Percentiles rank a stretch among this genome's conserved stretches.
Evolutionary conservation across 2,329 filamentous ascomycete genomes (phyloP).

Genomic region (Neopestalotiopsis sp.): DNA sequence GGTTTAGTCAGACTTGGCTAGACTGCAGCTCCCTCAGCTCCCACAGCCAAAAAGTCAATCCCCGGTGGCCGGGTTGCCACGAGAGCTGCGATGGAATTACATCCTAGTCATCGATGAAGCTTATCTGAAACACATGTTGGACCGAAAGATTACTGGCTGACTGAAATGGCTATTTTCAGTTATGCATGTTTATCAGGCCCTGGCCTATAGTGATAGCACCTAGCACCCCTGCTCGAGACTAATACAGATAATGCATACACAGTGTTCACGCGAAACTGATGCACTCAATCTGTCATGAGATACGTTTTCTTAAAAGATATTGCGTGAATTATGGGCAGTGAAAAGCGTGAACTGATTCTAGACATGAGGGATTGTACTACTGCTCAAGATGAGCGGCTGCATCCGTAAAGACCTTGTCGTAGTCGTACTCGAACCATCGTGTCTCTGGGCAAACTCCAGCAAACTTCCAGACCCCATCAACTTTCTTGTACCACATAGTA

Average conservation of each 20-base stretch:
- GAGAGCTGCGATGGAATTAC: neutral
- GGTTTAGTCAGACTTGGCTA: neutral
- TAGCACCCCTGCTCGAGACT: too few relatives aligned
- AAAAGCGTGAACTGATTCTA: too few relatives aligned
- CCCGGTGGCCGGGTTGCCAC: neutral
- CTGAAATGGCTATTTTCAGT: neutral
- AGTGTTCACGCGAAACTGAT: too few relatives aligned
- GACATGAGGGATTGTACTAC: too few relatives aligned
- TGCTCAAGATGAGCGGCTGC: neutral
- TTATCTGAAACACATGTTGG: neutral
- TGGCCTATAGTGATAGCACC: too few relatives aligned
- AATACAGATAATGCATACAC: too few relatives aligned
- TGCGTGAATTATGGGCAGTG: too few relatives aligned
- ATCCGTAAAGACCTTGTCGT: slow-evolving; percentile 46
- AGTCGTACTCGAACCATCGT: slow-evolving; percentile 60
- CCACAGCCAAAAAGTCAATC: neutral
- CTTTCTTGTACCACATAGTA: slow-evolving; percentile 60
- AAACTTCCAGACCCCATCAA: slow-evolving; percentile 65
- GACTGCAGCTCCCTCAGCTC: neutral
- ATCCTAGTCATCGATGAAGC: neutral
- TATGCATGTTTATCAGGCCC: neutral
- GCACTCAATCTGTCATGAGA: neutral
- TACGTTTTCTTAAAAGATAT: too few relatives aligned
- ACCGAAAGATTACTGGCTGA: neutral
- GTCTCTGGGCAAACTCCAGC: slow-evolving; percentile 59